A percentile compares a stretch with the other conserved stretches of the same genome.
phyloP scores from a whole-genome alignment of 768 basidiomycete species.

The Porphyrellus cyaneotinctus region DNA sequence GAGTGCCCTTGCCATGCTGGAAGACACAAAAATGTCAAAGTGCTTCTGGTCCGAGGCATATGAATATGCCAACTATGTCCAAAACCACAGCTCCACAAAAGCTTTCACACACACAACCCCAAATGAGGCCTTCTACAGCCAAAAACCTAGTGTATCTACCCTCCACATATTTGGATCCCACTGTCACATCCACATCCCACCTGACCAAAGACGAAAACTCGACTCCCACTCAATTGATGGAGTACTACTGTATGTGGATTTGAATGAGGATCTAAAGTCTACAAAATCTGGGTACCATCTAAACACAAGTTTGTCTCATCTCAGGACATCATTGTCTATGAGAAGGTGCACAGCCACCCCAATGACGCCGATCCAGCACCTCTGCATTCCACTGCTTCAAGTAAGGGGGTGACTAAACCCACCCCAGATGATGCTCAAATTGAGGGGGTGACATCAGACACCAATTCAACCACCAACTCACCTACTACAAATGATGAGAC shows the following conservation, averaged over 20 bases:
- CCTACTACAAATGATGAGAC: neutral
- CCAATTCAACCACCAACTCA: no score
- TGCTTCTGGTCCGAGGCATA: constrained; percentile 21
- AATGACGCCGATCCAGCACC: no score
- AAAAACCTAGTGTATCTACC: constrained; percentile 21
- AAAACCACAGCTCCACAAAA: no score
- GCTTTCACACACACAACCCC: no score
- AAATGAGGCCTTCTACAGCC: no score
- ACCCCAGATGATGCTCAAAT: no score
- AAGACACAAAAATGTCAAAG: constrained; percentile 14
- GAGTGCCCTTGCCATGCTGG: constrained; percentile 21
- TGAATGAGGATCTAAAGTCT: no score
- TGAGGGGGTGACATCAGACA: no score
- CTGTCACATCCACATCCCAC: no score
- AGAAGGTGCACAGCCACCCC: neutral
- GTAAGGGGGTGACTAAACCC: neutral
- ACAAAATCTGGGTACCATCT: neutral
- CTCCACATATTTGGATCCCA: constrained; percentile 24
- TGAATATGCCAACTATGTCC: constrained; percentile 3
- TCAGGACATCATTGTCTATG: neutral
- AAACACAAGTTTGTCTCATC: constrained; percentile 7
- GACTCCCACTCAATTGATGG: constrained; percentile 8
- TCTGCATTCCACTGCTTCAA: neutral
- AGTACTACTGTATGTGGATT: neutral
- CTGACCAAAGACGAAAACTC: no score